These are phyloP conservation scores for Neurospora tetrasperma DNA, from an alignment of 495 filamentous ascomycete genomes.

Conservation along the genomic window DNA sequence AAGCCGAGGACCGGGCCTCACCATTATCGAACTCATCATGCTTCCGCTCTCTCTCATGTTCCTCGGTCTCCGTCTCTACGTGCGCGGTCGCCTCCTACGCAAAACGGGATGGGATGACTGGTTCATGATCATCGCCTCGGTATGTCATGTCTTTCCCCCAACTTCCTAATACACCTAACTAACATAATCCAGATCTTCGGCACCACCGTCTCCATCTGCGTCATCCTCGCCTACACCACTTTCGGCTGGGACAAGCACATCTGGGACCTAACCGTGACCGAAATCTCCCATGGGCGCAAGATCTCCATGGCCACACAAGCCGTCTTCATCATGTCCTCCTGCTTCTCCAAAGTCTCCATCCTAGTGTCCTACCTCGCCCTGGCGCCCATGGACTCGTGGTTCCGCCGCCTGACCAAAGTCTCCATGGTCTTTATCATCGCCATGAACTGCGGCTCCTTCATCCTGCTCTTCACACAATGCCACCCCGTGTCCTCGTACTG, in stretches of 20 bases:
- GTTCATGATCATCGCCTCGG: constrained; percentile 14
- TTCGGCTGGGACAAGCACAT: constrained; percentile 22
- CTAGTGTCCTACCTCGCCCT: constrained; percentile 42
- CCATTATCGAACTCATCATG: constrained; percentile 16
- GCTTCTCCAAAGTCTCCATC: constrained; percentile 39
- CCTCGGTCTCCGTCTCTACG: constrained; percentile 17
- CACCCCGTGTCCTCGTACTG: constrained; percentile 27
- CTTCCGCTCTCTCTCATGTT: constrained; percentile 12
- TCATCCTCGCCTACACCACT: constrained; percentile 13
- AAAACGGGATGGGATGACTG: constrained; percentile 18
- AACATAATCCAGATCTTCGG: constrained; percentile 11
- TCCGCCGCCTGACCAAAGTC: constrained; percentile 25
- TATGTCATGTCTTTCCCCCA: not conserved
- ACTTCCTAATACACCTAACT: not conserved
- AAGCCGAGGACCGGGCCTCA: constrained; percentile 32
- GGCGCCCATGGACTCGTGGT: constrained; percentile 27
- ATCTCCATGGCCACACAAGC: constrained; percentile 21
- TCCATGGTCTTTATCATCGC: constrained; percentile 16
- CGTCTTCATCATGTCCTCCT: constrained; percentile 16
- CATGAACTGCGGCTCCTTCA: constrained; percentile 14
- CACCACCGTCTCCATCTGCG: constrained; percentile 13
- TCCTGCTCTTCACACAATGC: constrained; percentile 28
- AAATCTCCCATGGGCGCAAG: constrained; percentile 12
- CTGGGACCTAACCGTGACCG: constrained; percentile 11
- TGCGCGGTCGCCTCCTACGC: constrained; percentile 7